Base-by-base conservation (phyloP, 2,329 filamentous ascomycete genomes). In the Paradendryphiella salina region DNA sequence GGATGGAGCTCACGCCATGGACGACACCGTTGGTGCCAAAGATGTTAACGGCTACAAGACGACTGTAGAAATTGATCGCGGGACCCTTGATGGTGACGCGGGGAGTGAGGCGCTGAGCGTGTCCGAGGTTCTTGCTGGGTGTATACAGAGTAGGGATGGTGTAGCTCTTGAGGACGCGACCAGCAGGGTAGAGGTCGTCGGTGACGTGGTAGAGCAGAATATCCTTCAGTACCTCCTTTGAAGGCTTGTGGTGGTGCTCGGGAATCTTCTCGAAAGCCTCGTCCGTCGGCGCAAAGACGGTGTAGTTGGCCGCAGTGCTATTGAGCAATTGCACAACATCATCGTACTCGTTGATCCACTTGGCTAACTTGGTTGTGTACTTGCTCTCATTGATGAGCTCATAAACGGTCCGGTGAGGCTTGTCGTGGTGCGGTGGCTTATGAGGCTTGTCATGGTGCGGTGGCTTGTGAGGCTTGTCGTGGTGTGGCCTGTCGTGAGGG, bases 221-320 rank as follows among this genome's bases (percentile, higher is more conserved):
- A 45, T 80, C 79, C 75, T 89, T 83, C 54, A 95, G 70, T 37
- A 85, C 74, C 63, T 93, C 85, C 72, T 90, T 86, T 49, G 81
- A 80, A 4, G 85, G 86, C 74, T 89, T 85, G 64, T 71, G 73
- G 44, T 73, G 76, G 52, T 82, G 73, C 54, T 81, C 73, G 0
- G 81, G 81, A 43, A 85, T 79, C 73, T 81, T 83, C 51, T 87
- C 83, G 62, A 96, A 93, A 0, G 90, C 90, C 41, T 80, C 76
- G 69, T 96, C 84, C 1, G 83, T 85, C 0, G 92, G 92, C 1
- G 89, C 88, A 64, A 96, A 95, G 42, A 94, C 74, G 0, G 92
- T 96, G 66, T 87, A 84, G 72, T 93, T 92, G 17, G 82, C 78
- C 29, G 82, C 75, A 1, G 89, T 93, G 65, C 82, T 82, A 74